Percentiles rank a stretch among this genome's conserved stretches.
These are phyloP conservation scores for Colletotrichum eleusines DNA, from an alignment of 2,329 filamentous ascomycete genomes.

Conservation along the genomic window DNA sequence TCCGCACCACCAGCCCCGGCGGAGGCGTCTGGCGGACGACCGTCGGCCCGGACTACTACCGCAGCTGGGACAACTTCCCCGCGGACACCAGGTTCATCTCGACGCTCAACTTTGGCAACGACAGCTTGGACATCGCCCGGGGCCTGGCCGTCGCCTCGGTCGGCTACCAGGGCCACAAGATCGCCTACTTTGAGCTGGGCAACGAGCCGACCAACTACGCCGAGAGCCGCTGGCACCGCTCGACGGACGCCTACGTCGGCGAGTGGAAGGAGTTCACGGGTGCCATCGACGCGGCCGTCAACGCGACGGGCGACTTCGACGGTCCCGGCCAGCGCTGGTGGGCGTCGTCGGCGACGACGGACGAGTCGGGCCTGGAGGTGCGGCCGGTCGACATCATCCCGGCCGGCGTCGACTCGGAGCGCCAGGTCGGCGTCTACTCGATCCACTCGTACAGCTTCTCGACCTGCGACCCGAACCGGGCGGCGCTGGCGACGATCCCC, in stretches of 20 bases:
- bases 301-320: constrained; percentile 14
- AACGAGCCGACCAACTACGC: constrained; percentile 43
- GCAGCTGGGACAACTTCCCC: constrained; percentile 41
- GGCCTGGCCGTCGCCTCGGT: constrained; percentile 40
- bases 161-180: constrained; percentile 35
- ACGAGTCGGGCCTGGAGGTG: constrained; percentile 40
- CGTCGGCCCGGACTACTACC: constrained; percentile 23
- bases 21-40: constrained; percentile 38
- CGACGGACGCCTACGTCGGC: constrained; percentile 37
- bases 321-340: constrained; percentile 36
- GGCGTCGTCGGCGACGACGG: constrained; percentile 43
- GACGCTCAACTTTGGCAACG: constrained; percentile 43
- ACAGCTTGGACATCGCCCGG: constrained; percentile 41
- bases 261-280: constrained; percentile 29
- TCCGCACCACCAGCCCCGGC: constrained; percentile 41
- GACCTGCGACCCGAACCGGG: constrained; percentile 30
- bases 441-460: constrained; percentile 39
- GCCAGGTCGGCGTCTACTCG: constrained; percentile 41
- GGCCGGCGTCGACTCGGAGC: constrained; percentile 38
- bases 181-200: constrained; percentile 42
- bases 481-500: constrained; percentile 21
- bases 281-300: constrained; percentile 29
- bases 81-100: constrained; percentile 40
- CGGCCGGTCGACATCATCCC: constrained; percentile 42
- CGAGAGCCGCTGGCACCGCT: constrained; percentile 35